Percentiles rank a stretch among this genome's conserved stretches.
Conservation (phyloP, 768 basidiomycete genomes). For the Podaxis sp. region DNA sequence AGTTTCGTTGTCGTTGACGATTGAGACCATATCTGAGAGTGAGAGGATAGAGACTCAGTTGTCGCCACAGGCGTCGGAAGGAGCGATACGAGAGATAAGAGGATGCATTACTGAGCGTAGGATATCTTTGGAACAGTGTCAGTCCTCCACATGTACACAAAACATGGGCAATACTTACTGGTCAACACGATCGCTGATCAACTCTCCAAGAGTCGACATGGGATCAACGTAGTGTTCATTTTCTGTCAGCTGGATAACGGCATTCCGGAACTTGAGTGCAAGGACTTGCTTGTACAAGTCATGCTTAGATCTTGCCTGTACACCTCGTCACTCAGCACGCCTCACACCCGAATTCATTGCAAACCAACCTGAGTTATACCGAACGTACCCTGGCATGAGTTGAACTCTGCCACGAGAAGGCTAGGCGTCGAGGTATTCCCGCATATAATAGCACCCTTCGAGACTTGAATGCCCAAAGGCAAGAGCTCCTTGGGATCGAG, state of each 20-base stretch:
- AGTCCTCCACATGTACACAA: neutral
- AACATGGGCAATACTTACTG: constrained; percentile 32
- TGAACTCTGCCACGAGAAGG: constrained; percentile 81
- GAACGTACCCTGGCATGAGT: constrained; percentile 74
- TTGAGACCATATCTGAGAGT: constrained; percentile 35
- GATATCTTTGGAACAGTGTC: constrained; percentile 26
- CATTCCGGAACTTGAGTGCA: constrained; percentile 67
- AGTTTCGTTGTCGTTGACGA: constrained; percentile 29
- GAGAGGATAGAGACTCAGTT: constrained; percentile 22
- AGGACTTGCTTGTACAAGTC: constrained; percentile 85
- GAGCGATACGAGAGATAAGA: constrained; percentile 37
- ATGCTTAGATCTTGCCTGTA: constrained; percentile 73
- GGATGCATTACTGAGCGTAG: constrained; percentile 28
- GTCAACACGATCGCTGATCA: constrained; percentile 56
- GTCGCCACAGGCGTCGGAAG: constrained; percentile 29
- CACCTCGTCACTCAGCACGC: constrained; percentile 13
- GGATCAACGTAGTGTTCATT: constrained; percentile 74
- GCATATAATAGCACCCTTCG: constrained; percentile 77
- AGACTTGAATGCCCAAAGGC: constrained; percentile 78
- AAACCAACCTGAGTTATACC: constrained; percentile 69
- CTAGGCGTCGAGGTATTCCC: constrained; percentile 87
- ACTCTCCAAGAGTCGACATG: constrained; percentile 66
- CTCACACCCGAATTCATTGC: neutral
- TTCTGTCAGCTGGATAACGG: constrained; percentile 63
- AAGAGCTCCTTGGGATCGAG: constrained; percentile 83